Conservation (phyloP, 345 rosid genomes). For the Ceriops decandra region DNA sequence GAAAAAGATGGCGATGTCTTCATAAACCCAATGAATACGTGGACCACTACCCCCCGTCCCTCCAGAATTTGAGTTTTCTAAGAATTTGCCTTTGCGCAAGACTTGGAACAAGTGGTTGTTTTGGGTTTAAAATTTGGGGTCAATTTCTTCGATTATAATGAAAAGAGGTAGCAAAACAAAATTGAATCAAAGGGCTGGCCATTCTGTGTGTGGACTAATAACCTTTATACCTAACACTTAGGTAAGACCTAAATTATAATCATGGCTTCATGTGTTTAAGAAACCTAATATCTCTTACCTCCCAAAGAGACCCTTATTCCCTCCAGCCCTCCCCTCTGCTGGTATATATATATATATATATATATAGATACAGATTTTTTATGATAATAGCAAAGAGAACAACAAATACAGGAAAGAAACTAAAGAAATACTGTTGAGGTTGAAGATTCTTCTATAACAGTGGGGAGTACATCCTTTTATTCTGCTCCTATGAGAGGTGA, state of each 20-base stretch:
- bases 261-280: neutral
- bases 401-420: too few relatives aligned
- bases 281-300: neutral
- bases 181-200: slow-evolving; percentile 18
- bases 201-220: neutral
- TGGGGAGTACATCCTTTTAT: too few relatives aligned
- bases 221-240: neutral
- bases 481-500: too few relatives aligned
- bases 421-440: too few relatives aligned
- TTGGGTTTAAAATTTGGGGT: slow-evolving; percentile 13
- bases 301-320: neutral
- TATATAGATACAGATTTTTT: neutral
- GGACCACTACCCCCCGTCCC: slow-evolving; percentile 7
- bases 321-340: neutral
- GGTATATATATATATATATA: too few relatives aligned
- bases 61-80: neutral
- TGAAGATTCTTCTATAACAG: too few relatives aligned
- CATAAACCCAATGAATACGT: slow-evolving; percentile 1
- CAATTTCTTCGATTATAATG: slow-evolving; percentile 34
- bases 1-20: neutral
- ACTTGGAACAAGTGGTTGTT: slow-evolving; percentile 23
- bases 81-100: slow-evolving; percentile 15
- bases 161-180: slow-evolving; percentile 25
- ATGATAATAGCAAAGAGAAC: neutral
- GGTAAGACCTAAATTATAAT: neutral